Evolutionary conservation across 2,329 filamentous ascomycete species (phyloP), one percentile per base, ranked within the genome.

Genomic region (Diaporthe destruens): DNA sequence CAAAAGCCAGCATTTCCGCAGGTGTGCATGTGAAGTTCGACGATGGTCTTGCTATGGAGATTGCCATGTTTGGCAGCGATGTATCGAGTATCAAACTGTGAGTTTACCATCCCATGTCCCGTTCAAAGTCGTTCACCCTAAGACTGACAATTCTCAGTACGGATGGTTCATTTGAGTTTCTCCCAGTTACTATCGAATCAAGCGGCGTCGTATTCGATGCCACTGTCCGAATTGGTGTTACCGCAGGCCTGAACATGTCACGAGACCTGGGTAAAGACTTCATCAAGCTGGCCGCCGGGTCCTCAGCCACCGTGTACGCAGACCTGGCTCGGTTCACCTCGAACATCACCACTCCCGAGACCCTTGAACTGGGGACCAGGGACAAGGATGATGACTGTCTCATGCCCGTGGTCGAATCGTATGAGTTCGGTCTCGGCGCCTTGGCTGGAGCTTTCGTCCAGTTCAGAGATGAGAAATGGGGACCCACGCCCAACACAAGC

Each of bases 1-100:
- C 81, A 0, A 79, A 84, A 54, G 81, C 90, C 29, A 83, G 86
- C 36, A 85, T 91, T 16, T 85, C 81, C 63, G 86, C 81, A 23
- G 89, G 89, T 0, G 85, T 91, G 44, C 88, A 90, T 74, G 81
- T 90, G 69, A 83, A 84, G 67, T 78, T 90, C 0, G 85, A 90
- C 4, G 85, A 90, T 55, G 84, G 84, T 0, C 76, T 88, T 1
- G 78, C 78, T 0, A 79, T 90, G 29, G 80, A 86, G 1, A 82
- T 91, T 20, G 80, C 83, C 0, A 76, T 90, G 34, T 90, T 90
- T 61, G 81, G 83, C 32, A 79, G 84, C 2, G 81, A 87, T 9
- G 80, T 90, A 0, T 85, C 87, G 0, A 80, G 81, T 1, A 79
- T 90, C 9, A 81, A 78, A 3, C 83, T 88, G 87, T 89, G 80